Percentiles rank a stretch among this genome's conserved stretches.
Conservation (phyloP, 441 rosid species). For the Erodium moschatum region DNA sequence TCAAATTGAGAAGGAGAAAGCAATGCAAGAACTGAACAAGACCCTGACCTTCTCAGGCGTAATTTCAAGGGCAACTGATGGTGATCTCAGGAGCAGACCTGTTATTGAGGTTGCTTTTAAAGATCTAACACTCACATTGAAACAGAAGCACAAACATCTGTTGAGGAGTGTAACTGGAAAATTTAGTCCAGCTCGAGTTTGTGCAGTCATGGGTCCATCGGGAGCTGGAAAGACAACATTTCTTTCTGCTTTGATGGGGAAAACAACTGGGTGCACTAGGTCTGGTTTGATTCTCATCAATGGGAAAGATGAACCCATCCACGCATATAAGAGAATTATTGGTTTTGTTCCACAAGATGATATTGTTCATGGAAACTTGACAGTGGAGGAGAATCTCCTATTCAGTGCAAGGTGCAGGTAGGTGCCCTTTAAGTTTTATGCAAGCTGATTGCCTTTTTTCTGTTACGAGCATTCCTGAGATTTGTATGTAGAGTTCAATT, state of each 20-base stretch:
- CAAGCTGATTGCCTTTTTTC: constrained; percentile 6
- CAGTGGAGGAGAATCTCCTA: constrained; percentile 90
- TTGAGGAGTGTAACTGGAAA: constrained; percentile 84
- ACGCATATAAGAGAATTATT: constrained; percentile 72
- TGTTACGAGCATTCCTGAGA: background rate
- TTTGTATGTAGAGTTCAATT: constrained; percentile 8
- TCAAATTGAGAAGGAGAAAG: constrained; percentile 89
- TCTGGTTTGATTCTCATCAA: constrained; percentile 70
- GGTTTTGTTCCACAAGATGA: constrained; percentile 98
- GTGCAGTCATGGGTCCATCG: constrained; percentile 98
- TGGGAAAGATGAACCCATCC: constrained; percentile 65
- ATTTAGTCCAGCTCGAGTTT: constrained; percentile 76
- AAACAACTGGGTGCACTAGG: constrained; percentile 66
- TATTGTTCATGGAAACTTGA: constrained; percentile 95
- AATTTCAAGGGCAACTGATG: constrained; percentile 72
- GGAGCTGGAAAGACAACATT: constrained; percentile 98
- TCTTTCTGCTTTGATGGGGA: constrained; percentile 82
- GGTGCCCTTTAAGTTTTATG: constrained; percentile 11
- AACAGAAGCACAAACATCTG: constrained; percentile 69
- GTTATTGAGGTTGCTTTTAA: constrained; percentile 66
- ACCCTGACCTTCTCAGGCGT: constrained; percentile 86
- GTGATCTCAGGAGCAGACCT: constrained; percentile 58
- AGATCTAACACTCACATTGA: constrained; percentile 69
- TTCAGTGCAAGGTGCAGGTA: constrained; percentile 99
- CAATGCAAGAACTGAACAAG: constrained; percentile 66